Conservation (phyloP, 2,329 filamentous ascomycete species). For the Aureobasidium pullulans region DNA sequence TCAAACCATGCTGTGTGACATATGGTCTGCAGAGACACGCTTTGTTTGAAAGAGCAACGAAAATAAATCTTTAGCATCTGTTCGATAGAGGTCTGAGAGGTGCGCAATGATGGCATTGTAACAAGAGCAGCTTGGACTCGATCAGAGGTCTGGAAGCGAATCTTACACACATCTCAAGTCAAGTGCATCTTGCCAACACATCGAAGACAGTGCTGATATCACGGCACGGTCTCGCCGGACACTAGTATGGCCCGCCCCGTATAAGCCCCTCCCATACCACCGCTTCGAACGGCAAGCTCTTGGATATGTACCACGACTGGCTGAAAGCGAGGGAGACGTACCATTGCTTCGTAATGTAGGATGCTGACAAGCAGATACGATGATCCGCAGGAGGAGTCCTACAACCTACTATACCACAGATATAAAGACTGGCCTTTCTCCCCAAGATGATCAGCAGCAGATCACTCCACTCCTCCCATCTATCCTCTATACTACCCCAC, state of each 20-base stretch:
- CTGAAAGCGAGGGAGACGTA: constrained; percentile 1
- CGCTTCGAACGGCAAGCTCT: background rate
- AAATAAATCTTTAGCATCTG: background rate
- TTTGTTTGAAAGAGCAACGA: background rate
- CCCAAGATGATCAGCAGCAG: constrained; percentile 2
- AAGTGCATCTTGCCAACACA: background rate
- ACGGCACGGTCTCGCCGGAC: constrained; percentile 9
- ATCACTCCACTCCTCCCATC: background rate
- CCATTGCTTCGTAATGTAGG: background rate
- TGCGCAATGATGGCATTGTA: background rate
- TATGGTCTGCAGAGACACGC: background rate
- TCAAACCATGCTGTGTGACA: constrained; percentile 6
- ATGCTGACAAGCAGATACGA: constrained; percentile 6
- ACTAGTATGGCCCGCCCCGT: constrained; percentile 2
- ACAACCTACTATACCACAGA: background rate
- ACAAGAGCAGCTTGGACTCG: background rate
- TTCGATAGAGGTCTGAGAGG: background rate
- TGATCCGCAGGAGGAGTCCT: background rate
- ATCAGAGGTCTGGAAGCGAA: background rate
- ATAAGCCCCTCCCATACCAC: constrained; percentile 10
- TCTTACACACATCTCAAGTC: background rate
- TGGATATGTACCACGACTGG: background rate
- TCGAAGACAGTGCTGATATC: background rate
- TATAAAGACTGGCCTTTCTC: constrained; percentile 1
- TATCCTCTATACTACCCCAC: background rate